A percentile compares a stretch with the other conserved stretches of the same genome.
Conservation (phyloP, 192 early-diverging fungal species). For the Jimgerdemannia lactiflua region DNA sequence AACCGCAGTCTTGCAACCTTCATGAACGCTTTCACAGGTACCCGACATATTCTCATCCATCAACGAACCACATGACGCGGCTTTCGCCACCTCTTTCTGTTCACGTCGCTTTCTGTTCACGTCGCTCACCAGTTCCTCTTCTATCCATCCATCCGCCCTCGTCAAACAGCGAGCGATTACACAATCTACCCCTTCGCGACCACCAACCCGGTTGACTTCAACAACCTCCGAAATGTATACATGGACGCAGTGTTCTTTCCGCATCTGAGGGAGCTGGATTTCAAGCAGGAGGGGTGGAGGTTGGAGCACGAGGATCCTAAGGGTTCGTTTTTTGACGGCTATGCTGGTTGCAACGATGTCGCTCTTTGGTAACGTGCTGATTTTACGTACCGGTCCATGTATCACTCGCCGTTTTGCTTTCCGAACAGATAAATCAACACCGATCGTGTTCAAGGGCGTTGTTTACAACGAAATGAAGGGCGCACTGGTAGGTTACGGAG, state of each 20-base stretch:
- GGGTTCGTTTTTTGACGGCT: conserved; percentile 23
- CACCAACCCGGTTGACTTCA: conserved; percentile 84
- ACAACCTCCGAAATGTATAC: conserved; percentile 88
- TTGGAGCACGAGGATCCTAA: conserved; percentile 76
- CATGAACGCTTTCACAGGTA: conserved; percentile 95
- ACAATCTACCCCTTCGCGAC: conserved; percentile 95
- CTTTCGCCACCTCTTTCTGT: no score
- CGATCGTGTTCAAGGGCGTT: conserved; percentile 89
- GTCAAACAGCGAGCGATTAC: conserved; percentile 64
- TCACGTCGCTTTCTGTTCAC: not conserved
- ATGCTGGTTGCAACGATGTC: no score
- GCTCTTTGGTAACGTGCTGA: not conserved
- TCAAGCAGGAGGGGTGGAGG: conserved; percentile 94
- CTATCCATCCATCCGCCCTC: not conserved
- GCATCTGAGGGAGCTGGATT: conserved; percentile 76
- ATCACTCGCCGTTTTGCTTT: not conserved
- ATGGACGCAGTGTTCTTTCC: conserved; percentile 90
- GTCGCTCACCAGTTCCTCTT: not conserved
- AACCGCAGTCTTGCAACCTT: conserved; percentile 93
- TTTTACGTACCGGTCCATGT: not conserved
- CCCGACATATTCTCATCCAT: not conserved
- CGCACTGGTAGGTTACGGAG: conserved; percentile 43
- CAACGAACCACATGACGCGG: not conserved
- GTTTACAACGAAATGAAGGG: conserved; percentile 99
- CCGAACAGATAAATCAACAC: conserved; percentile 51